Base-by-base conservation (phyloP, 441 rosid genomes). In the Gossypium trilobum region DNA sequence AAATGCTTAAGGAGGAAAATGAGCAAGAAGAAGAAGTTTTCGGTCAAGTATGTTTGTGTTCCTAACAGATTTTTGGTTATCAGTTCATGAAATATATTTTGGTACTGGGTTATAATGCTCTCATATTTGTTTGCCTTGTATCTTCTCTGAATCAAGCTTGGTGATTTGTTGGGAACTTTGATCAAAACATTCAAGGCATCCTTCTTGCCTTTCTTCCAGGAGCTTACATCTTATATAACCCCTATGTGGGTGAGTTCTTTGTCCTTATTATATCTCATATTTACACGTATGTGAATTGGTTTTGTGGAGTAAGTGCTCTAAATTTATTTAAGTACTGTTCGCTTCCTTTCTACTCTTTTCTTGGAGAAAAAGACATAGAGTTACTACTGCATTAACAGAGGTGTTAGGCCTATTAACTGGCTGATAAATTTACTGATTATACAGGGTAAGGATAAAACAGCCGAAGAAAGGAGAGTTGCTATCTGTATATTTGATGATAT, bases 21-120 rank as follows among this genome's bases (percentile, higher is more conserved):
- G 88, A 87, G 57, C 86, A 82, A 33, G 91, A 87, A 80, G 88
- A 87, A 81, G 91, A 87, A 77, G 82, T 87, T 75, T 87, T 87
- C 77, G 85, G 86, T 70, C 82, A 83, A 71, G 91, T 87, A 78
- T 61, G 86, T 72, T 68, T 46, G 17, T 29, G 44, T 64, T 63
- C 11, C 27, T 25, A 33, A 20, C 65, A 17, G 8, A n/a, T 57
- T 25, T 67, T 68, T 56, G 31, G 25, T 61, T 67, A 14, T 64
- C 52, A 17, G 14, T 51, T 52, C 58, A 54, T 78, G 52, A 42
- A 48, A n/a, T 52, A 22, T 50, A n/a, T 66, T 3, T 25, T 14
- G 17, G 2, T 36, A 6, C 33, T 23, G 31, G 48, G 0, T 76
- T 60, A 4, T 61, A 17, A 52, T 66, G 5, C 55, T 71, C 62